phyloP scores from a whole-genome alignment of 306 rosid species.

The Cicer chorassanicum region DNA sequence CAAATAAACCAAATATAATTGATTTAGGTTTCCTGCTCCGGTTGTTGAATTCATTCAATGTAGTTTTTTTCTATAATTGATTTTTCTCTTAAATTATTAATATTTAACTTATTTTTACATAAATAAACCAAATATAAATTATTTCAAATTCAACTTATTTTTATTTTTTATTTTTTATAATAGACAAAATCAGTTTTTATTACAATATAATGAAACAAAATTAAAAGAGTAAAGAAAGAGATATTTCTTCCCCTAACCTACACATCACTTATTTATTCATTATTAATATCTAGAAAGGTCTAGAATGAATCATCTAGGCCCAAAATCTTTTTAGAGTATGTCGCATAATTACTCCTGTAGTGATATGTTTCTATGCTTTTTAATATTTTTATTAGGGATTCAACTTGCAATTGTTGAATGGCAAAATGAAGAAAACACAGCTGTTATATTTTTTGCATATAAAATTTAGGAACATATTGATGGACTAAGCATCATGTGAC shows the following conservation, averaged over 20 bases:
- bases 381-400: conserved; percentile 20
- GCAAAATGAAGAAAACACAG: conserved; percentile 10
- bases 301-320: conserved; percentile 42
- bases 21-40: no score
- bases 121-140: no score
- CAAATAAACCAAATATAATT: no score
- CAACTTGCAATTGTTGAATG: conserved; percentile 14
- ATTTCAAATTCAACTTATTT: no score
- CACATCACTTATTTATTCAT: conserved; percentile 35
- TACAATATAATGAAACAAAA: no score
- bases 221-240: no score
- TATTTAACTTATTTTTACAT: no score
- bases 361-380: conserved; percentile 36
- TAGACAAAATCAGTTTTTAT: no score
- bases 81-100: no score
- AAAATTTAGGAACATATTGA: conserved; percentile 43
- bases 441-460: background rate
- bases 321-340: conserved; percentile 20
- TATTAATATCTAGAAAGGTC: conserved; percentile 11
- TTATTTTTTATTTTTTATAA: no score
- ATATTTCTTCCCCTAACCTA: background rate
- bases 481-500: conserved; percentile 41
- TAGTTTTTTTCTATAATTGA: no score
- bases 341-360: conserved; percentile 29
- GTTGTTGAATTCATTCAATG: no score